These are phyloP conservation scores for Amanita subjunquillea DNA, from an alignment of 768 basidiomycete genomes.

Conservation along the genomic window DNA sequence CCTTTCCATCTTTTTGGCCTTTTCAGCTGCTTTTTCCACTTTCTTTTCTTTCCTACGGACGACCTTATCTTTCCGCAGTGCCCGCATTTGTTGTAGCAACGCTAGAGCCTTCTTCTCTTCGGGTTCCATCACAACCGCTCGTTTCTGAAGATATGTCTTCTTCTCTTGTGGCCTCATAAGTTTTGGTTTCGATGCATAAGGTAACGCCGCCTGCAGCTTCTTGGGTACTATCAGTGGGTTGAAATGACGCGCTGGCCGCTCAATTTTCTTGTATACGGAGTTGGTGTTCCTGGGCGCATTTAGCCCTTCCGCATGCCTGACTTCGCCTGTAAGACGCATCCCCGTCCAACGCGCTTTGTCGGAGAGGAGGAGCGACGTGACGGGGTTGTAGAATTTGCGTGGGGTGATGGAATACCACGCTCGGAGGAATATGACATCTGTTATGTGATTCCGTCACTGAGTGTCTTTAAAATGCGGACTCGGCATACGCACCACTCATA, in stretches of 20 bases:
- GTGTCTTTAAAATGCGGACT: background rate
- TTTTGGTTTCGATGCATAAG: constrained; percentile 90
- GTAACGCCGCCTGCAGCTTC: constrained; percentile 83
- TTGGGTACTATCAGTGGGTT: constrained; percentile 83
- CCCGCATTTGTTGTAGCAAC: constrained; percentile 87
- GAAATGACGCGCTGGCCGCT: constrained; percentile 75
- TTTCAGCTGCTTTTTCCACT: constrained; percentile 58
- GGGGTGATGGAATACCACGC: constrained; percentile 97
- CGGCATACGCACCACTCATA: constrained; percentile 68
- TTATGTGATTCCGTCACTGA: background rate
- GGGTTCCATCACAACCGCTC: constrained; percentile 91
- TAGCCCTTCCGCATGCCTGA: constrained; percentile 76
- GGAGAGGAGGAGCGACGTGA: constrained; percentile 80
- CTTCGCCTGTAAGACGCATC: constrained; percentile 93
- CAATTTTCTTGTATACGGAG: constrained; percentile 81
- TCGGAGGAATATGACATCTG: constrained; percentile 90
- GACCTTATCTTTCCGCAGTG: constrained; percentile 84
- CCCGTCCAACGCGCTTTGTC: constrained; percentile 82
- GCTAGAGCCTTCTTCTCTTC: constrained; percentile 92
- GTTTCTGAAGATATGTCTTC: constrained; percentile 86
- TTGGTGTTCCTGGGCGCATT: constrained; percentile 76
- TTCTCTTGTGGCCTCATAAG: constrained; percentile 62
- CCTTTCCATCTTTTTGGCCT: constrained; percentile 65
- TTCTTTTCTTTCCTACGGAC: constrained; percentile 76
- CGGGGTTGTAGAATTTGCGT: constrained; percentile 92